Evolutionary conservation across 306 rosid genomes (phyloP).

Genomic region (Bauhinia variegata): DNA sequence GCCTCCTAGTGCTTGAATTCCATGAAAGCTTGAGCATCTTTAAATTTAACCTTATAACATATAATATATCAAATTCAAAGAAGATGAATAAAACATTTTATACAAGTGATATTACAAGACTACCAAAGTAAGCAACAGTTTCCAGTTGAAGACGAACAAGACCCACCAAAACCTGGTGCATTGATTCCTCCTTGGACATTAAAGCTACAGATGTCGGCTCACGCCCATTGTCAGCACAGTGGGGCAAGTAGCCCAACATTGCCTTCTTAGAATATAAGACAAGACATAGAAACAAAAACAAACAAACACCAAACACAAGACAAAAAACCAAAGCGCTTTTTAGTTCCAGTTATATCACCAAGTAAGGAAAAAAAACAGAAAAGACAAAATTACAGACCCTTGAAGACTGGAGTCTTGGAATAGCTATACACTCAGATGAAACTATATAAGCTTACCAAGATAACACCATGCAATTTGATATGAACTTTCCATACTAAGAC

Average conservation of each 20-base stretch:
- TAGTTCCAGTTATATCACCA: conserved; percentile 89
- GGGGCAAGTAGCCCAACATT: conserved; percentile 99
- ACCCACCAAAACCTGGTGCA: conserved; percentile 98
- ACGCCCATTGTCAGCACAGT: conserved; percentile 99
- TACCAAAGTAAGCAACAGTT: conserved; percentile 89
- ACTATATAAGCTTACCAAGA: conserved; percentile 88
- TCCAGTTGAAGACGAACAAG: conserved; percentile 97
- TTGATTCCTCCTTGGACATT: conserved; percentile 93
- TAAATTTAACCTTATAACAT: conserved; percentile 45
- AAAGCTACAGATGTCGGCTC: conserved; percentile 99
- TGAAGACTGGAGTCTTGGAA: conserved; percentile 48
- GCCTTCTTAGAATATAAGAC: conserved; percentile 96
- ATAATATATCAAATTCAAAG: conserved; percentile 40
- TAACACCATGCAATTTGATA: conserved; percentile 89
- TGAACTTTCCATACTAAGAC: conserved; percentile 90
- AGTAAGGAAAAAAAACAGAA: conserved; percentile 51
- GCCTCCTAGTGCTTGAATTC: conserved; percentile 42
- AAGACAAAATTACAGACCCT: conserved; percentile 57
- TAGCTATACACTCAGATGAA: conserved; percentile 55
- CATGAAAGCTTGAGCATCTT: conserved; percentile 40
- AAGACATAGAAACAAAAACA: conserved; percentile 97
- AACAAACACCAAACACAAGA: conserved; percentile 98
- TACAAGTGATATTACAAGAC: conserved; percentile 76
- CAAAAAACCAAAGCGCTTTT: conserved; percentile 90
- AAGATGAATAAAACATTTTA: conserved; percentile 49